A percentile compares a stretch with the other conserved stretches of the same genome.
phyloP scores from a whole-genome alignment of 352 stramenopile species.

The Blastocystis sp. region DNA sequence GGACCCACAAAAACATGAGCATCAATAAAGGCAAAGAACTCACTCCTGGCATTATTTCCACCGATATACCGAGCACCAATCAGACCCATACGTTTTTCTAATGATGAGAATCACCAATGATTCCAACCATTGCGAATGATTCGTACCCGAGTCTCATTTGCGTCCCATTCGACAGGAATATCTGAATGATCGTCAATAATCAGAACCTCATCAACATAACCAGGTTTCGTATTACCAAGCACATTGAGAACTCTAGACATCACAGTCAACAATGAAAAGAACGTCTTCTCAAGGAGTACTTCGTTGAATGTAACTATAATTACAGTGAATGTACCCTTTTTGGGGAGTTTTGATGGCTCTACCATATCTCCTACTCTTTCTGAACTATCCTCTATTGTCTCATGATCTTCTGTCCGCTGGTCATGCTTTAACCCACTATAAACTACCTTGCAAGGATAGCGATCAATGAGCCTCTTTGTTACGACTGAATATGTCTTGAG shows the following conservation, averaged over 20 bases:
- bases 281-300: conserved; percentile 19
- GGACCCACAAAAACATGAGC: conserved; percentile 54
- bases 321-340: background rate
- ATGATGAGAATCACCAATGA: background rate
- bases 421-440: background rate
- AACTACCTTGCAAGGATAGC: background rate
- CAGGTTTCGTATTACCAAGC: conserved; percentile 40
- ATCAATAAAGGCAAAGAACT: conserved; percentile 59
- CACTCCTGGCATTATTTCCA: conserved; percentile 6
- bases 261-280: background rate
- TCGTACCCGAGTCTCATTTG: conserved; percentile 35
- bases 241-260: conserved; percentile 14
- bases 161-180: conserved; percentile 23
- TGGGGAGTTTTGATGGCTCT: background rate
- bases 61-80: conserved; percentile 36
- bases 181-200: conserved; percentile 60
- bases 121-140: conserved; percentile 23
- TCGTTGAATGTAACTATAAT: conserved; percentile 47
- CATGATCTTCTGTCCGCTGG: background rate
- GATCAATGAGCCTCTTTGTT: background rate
- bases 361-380: background rate
- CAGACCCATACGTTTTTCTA: conserved; percentile 38
- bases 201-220: conserved; percentile 56
- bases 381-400: background rate
- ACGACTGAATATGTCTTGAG: background rate